Evolutionary conservation across 2,329 filamentous ascomycete genomes (phyloP), one percentile per base, ranked within the genome.

Genomic region (Curvularia eragrostidis): DNA sequence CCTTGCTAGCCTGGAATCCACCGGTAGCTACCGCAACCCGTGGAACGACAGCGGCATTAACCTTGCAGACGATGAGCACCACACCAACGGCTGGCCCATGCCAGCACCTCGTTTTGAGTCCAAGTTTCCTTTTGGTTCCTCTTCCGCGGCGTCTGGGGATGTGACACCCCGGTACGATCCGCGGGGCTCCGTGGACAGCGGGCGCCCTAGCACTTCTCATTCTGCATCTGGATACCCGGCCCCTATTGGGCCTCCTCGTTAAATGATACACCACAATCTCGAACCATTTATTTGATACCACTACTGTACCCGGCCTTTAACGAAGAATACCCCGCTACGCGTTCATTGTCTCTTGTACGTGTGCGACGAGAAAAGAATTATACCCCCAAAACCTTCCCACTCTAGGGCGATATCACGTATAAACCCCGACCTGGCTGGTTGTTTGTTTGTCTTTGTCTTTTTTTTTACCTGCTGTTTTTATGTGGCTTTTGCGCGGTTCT

Each of bases 11-110:
- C 93, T 97, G 77, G 94, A 98, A 79, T 97, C 93, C 48, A 93
- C 93, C 34, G 91, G 94, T 75, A 97, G 93, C 81, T 96, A 97
- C 78, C 91, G 93, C 78, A 97, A 97, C 80, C 93, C 93, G 61
- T 98, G 94, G 94, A 97, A 97, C 77, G 94, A 98, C 77, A 96
- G 92, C 73, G 94, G 93, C 70, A 93, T 97, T 74, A 97, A 97
- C 76, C 87, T 97, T 66, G 84, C 91, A 62, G 94, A 97, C 71
- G 70, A 97, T 64, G 93, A 97, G 68, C 82, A 84, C 65, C 73
- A 75, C 61, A 67, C 64, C 63, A 75, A 74, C 59, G 71, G 74
- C 67, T 77, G 75, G 75, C 71, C 74, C 8, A 72, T 75, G 65
- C 71, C 75, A 62, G 74, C 74, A 53, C 72, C 74, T 62, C 75